Evolutionary conservation across 2,329 filamentous ascomycete genomes (phyloP), one percentile per base, ranked within the genome.

Genomic region (Podosphaera fusca): DNA sequence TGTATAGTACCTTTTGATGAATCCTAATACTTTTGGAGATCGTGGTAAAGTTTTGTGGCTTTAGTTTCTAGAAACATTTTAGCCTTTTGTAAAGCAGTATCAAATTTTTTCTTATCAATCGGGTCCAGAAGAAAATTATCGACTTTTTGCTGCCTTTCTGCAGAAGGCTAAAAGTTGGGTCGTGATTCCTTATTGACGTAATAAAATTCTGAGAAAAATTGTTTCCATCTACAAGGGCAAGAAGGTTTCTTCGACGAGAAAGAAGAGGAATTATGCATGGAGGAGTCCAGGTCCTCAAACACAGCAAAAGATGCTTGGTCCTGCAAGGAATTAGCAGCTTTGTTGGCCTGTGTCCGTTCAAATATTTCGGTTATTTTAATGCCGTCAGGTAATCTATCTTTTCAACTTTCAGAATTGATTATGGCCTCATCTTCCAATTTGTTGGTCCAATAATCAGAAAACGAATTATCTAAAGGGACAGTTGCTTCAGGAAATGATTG

Each of bases 381-480:
- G 2, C 33, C 51, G 29, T 53, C 34, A 21, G 51, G 51, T 21
- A 53, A 53, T 53, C 34, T 53, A 3, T 53, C 34, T 36, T 53
- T 34, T 34, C 33, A 53, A 1, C 33, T 34, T 14, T 36, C 9
- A n/a, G 4, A n/a, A 36, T 53, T 36, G 9, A 21, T 53, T 53
- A 33, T n/a, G n/a, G 51, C 51, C 38, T 53, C 33, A 34, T 53
- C 51, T 21, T 53, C 51, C 21, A 53, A 53, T 38, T 53, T 53
- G 9, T 53, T 53, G 6, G 33, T 53, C 33, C 51, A 53, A 12
- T 53, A 53, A 53, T 38, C 51, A 9, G 34, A 38, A 10, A 29
- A 35, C 4, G 29, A 10, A 53, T 30, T 35, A 6, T 36, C 14
- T 12, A 14, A 30, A 36, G 8, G 2, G 7, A 5, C n/a, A 55